Evolutionary conservation across 176 grass and related monocot species (phyloP), one percentile per base, ranked within the genome.

Genomic region (Oryza longistaminata): DNA sequence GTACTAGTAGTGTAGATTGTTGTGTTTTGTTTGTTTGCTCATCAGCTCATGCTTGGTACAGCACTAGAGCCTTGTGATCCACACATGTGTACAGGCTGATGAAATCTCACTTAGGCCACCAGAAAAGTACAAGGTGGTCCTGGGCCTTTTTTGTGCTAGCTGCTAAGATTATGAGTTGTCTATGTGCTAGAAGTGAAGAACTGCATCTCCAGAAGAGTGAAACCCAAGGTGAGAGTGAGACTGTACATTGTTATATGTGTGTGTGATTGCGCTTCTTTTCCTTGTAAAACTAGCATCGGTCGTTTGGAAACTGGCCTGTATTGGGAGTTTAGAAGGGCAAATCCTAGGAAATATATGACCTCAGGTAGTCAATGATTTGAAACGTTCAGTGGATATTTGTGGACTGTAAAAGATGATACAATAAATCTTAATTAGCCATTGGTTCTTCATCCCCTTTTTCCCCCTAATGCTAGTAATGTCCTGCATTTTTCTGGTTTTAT

Each of bases 11-110:
- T 43, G 42, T 71, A 39, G 25, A 77, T 80, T 66, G 39, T 42
- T 76, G 70, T 68, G 21, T 76, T 11, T 89, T 75, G 69, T 89
- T 50, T 85, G 79, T 68, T 66, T 62, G 58, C 21, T 62, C 58
- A 62, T 62, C 21, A 62, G 42, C 43, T 31, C 5, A 70, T 70
- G 70, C 43, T 70, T 25, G 39, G 67, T 69, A 31, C 68, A 40
- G 39, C 1, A 40, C 39, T 40, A 40, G 7, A 64, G 55, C 14
- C 49, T 33, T 82, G 86, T 86, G 78, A 82, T 52, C 68, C 68
- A 9, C 49, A 78, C 16, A 11, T n/a, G 17, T 52, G 17, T 40
- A 39, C 12, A 21, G 48, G 42, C 60, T 84, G 68, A 82, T 85
- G 76, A 70, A 73, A 90, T 82, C 77, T 76, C 77, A 75, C 70